Base-by-base conservation (phyloP, 805 yeast genomes). In the Wickerhamomyces pijperi region DNA sequence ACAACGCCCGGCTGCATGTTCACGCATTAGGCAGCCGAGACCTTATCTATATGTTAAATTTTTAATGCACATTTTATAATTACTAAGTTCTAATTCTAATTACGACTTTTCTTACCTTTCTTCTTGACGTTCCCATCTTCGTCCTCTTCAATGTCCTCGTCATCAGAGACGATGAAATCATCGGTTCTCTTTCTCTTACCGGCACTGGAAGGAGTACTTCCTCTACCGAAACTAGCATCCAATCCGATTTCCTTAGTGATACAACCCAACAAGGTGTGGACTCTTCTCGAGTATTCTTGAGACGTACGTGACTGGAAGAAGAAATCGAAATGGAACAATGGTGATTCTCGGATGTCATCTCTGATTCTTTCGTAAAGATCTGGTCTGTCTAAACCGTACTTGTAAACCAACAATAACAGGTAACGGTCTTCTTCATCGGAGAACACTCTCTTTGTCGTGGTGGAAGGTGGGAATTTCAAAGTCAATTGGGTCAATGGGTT, bases 351-450 rank as follows among this genome's bases (percentile, higher is more conserved):
- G 32, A 90, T 78, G 21, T 81, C 78, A 43, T 80, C 84, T 39
- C 86, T 70, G 36, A 90, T 78, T 45, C 73, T 59, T 42, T 90
- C 98, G 54, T 79, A 83, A 14, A 90, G 63, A 51, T 83, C 86
- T 13, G 77, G 78, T 19, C 79, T 67, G 48, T 85, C 95, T 28
- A 88, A 58, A 0, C 98, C 98, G 54, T 74, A 76, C 43, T 81
- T 68, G 63, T 82, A 80, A 53, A 86, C 62, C 64, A 83, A 88
- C 14, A 87, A 74, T 42, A 92, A 63, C 48, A 92, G 61, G 58
- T 83, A 92, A 49, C 96, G 68, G 59, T 92, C 98, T 56, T 92
- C 97, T 44, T 83, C 95, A 37, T 84, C 94, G 23, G 84, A 75
- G 59, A 76, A 92, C 2, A 81, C 72, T 51, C 79, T 76, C 54